phyloP scores from a whole-genome alignment of 352 stramenopile species.

The Globisporangium splendens region DNA sequence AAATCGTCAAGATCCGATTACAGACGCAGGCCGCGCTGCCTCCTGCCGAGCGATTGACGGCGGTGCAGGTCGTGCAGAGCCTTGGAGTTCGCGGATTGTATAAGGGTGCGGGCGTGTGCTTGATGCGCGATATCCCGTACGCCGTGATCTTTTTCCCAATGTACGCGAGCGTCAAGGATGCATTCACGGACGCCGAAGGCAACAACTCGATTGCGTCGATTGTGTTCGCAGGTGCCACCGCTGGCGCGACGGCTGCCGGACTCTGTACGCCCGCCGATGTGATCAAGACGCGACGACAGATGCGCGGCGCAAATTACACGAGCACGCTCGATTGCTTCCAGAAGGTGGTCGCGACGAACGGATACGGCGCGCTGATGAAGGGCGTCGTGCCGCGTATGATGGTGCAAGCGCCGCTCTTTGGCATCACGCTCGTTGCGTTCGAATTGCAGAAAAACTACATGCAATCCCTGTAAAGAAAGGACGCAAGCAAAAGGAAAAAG shows the following conservation, averaged over 20 bases:
- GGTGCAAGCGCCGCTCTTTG: conserved; percentile 84
- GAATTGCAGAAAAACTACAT: conserved; percentile 90
- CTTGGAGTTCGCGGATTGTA: conserved; percentile 84
- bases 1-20: conserved; percentile 92
- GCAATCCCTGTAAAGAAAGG: conserved; percentile 33
- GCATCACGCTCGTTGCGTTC: conserved; percentile 81
- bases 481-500: neutral
- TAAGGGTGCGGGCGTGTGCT: conserved; percentile 80
- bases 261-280: conserved; percentile 74
- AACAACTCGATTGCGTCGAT: conserved; percentile 58
- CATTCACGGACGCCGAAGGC: conserved; percentile 43
- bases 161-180: conserved; percentile 73
- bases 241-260: conserved; percentile 58
- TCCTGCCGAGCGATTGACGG: conserved; percentile 49
- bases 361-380: conserved; percentile 84
- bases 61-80: conserved; percentile 55
- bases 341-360: conserved; percentile 75
- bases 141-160: conserved; percentile 91
- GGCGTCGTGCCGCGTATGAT: conserved; percentile 81
- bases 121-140: conserved; percentile 92
- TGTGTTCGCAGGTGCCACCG: conserved; percentile 53
- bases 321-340: conserved; percentile 82
- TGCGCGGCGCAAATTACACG: conserved; percentile 73
- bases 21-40: conserved; percentile 83
- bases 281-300: conserved; percentile 88